Percentiles rank a stretch among this genome's conserved stretches.
phyloP scores from a whole-genome alignment of 306 rosid species.

The Hippophae gyantsensis region DNA sequence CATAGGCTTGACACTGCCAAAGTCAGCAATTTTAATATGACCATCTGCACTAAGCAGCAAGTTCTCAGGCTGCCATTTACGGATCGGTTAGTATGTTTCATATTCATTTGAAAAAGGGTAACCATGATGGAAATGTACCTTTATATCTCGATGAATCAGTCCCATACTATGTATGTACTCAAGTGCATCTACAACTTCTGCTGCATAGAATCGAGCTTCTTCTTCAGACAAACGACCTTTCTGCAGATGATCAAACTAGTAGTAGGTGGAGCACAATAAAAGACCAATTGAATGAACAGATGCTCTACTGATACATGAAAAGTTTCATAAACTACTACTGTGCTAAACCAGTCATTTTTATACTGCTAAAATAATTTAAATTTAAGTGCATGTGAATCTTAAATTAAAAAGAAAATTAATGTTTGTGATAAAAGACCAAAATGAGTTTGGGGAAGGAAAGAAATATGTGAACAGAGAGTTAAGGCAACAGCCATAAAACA shows the following conservation, averaged over 20 bases:
- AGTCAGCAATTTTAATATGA: conserved; percentile 93
- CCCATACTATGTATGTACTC: conserved; percentile 94
- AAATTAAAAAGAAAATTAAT: no score
- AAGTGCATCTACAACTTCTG: conserved; percentile 95
- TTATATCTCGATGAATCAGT: conserved; percentile 95
- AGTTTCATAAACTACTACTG: neutral
- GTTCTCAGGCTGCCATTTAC: conserved; percentile 87
- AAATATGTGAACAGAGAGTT: no score
- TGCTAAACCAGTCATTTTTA: no score
- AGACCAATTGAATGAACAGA: conserved; percentile 6
- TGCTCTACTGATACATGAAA: neutral
- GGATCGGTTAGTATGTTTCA: conserved; percentile 17
- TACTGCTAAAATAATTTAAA: no score
- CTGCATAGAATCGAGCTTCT: conserved; percentile 89
- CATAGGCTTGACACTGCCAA: conserved; percentile 99
- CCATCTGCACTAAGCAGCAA: conserved; percentile 83
- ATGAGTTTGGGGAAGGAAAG: no score
- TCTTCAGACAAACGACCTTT: conserved; percentile 76
- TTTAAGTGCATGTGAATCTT: no score
- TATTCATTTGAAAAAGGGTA: conserved; percentile 19
- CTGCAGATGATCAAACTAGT: conserved; percentile 44
- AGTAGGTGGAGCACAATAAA: conserved; percentile 7
- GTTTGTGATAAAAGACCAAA: no score
- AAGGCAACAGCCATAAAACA: no score
- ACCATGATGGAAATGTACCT: conserved; percentile 47